These are phyloP conservation scores for Umbelopsis sp. DNA, from an alignment of 371 early-diverging fungal genomes.

Conservation along the genomic window DNA sequence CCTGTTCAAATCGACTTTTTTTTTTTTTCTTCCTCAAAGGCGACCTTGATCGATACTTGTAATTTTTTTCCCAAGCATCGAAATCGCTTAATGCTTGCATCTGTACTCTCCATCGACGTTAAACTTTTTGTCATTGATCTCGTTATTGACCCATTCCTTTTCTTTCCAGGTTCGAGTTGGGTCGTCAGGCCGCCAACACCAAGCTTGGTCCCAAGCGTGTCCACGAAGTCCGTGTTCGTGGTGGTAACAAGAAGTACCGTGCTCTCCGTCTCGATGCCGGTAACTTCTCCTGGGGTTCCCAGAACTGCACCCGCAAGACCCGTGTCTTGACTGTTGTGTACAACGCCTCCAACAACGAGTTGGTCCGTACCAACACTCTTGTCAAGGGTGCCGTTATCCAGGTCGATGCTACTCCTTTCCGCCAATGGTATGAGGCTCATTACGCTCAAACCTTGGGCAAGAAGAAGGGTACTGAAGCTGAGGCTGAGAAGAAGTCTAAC, in stretches of 20 bases:
- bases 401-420: constrained; percentile 99
- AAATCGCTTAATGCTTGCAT: background rate
- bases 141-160: background rate
- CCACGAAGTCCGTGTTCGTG: constrained; percentile 96
- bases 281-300: constrained; percentile 98
- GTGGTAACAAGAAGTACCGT: constrained; percentile 99
- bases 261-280: constrained; percentile 98
- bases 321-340: constrained; percentile 98
- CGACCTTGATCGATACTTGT: background rate
- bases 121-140: too few relatives aligned
- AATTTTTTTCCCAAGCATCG: background rate
- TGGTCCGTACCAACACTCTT: constrained; percentile 99
- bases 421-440: constrained; percentile 98
- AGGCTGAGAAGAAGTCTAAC: constrained; percentile 85
- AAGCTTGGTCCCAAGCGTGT: constrained; percentile 96
- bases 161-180: constrained; percentile 92
- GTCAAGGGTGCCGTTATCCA: constrained; percentile 99
- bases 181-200: constrained; percentile 98
- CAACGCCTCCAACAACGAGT: constrained; percentile 99
- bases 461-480: constrained; percentile 66
- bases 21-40: too few relatives aligned
- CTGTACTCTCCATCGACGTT: background rate
- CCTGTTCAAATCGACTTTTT: background rate
- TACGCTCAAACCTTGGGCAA: constrained; percentile 91
- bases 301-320: constrained; percentile 93